phyloP scores from a whole-genome alignment of 2,329 filamentous ascomycete species.

The Fusarium sp. region DNA sequence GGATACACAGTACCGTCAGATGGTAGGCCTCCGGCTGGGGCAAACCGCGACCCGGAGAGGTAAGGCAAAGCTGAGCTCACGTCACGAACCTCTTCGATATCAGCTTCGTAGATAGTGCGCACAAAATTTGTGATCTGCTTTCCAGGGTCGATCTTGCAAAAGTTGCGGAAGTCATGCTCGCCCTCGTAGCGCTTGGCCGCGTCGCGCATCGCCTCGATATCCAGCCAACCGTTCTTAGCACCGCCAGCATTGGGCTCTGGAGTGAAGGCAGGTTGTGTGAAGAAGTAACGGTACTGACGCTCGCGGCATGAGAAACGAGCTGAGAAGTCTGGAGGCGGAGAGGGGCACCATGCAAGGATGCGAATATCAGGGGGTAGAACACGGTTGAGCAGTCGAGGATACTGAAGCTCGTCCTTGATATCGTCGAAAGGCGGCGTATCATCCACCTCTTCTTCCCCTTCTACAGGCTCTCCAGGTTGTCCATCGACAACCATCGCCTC shows the following conservation, averaged over 20 bases:
- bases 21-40: conserved; percentile 31
- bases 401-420: conserved; percentile 84
- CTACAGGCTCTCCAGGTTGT: conserved; percentile 23
- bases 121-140: conserved; percentile 91
- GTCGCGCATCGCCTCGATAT: conserved; percentile 87
- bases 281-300: conserved; percentile 95
- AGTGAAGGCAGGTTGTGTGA: conserved; percentile 90
- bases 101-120: conserved; percentile 82
- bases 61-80: conserved; percentile 68
- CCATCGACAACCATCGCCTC: conserved; percentile 45
- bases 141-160: conserved; percentile 91
- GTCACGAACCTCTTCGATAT: conserved; percentile 78
- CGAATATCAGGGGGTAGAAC: conserved; percentile 91
- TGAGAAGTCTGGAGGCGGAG: conserved; percentile 82
- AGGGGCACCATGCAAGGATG: conserved; percentile 92
- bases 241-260: conserved; percentile 63
- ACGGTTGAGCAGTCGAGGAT: conserved; percentile 85
- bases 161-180: conserved; percentile 93
- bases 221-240: conserved; percentile 79
- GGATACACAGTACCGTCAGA: conserved; percentile 53
- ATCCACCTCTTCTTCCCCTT: conserved; percentile 30
- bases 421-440: conserved; percentile 67
- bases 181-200: conserved; percentile 87
- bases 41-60: conserved; percentile 60
- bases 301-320: conserved; percentile 94